Base-by-base conservation (phyloP, 495 filamentous ascomycete genomes). In the Talaromyces nanjingensis region DNA sequence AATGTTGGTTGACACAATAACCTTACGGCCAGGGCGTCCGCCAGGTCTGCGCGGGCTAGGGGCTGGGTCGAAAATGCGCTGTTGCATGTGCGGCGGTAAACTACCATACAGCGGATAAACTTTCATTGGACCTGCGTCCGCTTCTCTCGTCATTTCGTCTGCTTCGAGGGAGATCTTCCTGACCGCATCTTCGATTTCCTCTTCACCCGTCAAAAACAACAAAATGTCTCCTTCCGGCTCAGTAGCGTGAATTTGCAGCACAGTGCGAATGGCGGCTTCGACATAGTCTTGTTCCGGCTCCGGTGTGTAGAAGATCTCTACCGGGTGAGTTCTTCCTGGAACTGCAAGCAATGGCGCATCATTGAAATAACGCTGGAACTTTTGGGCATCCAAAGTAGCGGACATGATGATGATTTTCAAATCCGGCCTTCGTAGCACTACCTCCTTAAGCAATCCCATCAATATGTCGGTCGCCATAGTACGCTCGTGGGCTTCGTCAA, bases 391-490 rank as follows among this genome's bases (percentile, higher is more conserved):
- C 49, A 98, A 81, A 33, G 93, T 98, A 56, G 93, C 93, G 68
- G 93, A 97, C 93, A 98, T 98, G 84, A 98, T 92, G 66, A 98
- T 92, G 66, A 98, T 89, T 78, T 98, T 98, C 65, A 98, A 73
- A 71, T 97, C 93, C 5, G 89, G 84, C 61, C 93, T 81, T 69
- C 92, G 85, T 65, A 75, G 64, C 11, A 90, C 87, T 20, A 98
- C 86, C 68, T 93, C 87, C 76, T 97, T 97, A 60, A 98, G 77
- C 60, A 98, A 83, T 59, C 90, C 93, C 93, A 98, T 98, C 45
- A 98, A 79, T 59, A 97, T 92, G 79, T 98, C 93, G 18, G 93
- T 98, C 20, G 93, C 91, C 63, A 97, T 84, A 0, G 93, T 98
- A 71, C 93, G 85, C 78, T 98, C 93, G 84, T 98, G 93, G 57